Evolutionary conservation across 2,329 filamentous ascomycete species (phyloP).

Genomic region (Fusarium sp.): DNA sequence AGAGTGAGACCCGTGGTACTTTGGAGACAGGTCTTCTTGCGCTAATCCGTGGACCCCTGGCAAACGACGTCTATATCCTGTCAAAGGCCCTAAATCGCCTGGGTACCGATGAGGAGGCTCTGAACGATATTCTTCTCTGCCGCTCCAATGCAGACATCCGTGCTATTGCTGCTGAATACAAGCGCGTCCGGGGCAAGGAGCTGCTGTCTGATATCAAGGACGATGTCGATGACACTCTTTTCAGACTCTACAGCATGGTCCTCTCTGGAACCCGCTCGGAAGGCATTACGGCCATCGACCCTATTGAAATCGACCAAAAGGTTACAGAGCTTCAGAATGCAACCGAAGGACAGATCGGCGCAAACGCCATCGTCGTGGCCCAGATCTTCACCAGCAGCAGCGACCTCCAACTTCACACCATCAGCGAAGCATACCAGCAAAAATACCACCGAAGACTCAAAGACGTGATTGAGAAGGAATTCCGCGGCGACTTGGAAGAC

Average conservation of each 20-base stretch:
- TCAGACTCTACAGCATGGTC: conserved; percentile 51
- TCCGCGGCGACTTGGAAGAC: conserved; percentile 51
- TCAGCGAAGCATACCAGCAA: conserved; percentile 45
- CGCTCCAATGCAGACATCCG: conserved; percentile 53
- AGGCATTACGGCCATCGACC: conserved; percentile 41
- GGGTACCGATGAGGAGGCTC: conserved; percentile 50
- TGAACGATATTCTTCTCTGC: conserved; percentile 51
- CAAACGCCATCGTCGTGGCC: conserved; percentile 47
- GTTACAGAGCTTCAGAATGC: conserved; percentile 49
- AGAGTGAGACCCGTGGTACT: conserved; percentile 49
- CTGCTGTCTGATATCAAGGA: conserved; percentile 48
- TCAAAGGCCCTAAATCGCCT: conserved; percentile 47
- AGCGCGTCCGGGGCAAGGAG: conserved; percentile 44
- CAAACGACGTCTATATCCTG: conserved; percentile 48
- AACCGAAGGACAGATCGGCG: conserved; percentile 48
- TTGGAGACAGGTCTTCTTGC: conserved; percentile 49
- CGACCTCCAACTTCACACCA: conserved; percentile 47
- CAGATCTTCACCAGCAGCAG: conserved; percentile 51
- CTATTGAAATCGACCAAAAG: conserved; percentile 50
- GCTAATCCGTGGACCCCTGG: conserved; percentile 48
- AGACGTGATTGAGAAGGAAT: conserved; percentile 52
- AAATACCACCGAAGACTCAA: conserved; percentile 51
- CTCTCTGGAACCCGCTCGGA: conserved; percentile 47
- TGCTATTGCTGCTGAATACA: conserved; percentile 49
- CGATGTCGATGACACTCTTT: conserved; percentile 48